Conservation (phyloP, 441 rosid genomes). For the Theobroma grandiflorum region DNA sequence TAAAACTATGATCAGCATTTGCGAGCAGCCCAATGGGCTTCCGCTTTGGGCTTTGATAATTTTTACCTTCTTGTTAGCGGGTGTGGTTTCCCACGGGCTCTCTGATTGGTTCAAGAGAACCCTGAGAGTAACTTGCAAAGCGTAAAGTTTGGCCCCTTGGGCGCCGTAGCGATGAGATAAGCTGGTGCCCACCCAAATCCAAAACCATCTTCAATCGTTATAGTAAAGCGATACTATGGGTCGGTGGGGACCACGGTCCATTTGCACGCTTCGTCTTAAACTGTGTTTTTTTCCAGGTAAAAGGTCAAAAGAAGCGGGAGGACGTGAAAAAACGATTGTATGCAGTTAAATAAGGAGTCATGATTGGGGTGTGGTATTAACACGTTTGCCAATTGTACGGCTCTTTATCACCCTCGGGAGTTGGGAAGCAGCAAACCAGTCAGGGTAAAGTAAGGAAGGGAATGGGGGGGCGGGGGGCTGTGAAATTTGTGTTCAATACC, state of each 20-base stretch:
- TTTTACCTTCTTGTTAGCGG: not conserved
- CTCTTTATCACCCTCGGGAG: not conserved
- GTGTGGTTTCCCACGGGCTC: not conserved
- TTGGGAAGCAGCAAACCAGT: not conserved
- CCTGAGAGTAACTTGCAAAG: not conserved
- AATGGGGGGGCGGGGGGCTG: not conserved
- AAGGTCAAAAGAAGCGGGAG: conserved; percentile 36
- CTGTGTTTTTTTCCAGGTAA: not conserved
- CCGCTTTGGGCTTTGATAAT: not conserved
- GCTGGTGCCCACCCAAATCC: not conserved
- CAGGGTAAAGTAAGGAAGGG: not conserved
- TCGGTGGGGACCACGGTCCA: not conserved
- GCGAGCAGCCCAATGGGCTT: not conserved
- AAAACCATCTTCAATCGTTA: not conserved
- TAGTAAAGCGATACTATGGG: not conserved
- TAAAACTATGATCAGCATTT: too few species aligned
- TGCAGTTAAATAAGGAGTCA: conserved; percentile 1
- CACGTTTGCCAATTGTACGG: conserved; percentile 36
- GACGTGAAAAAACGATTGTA: conserved; percentile 42
- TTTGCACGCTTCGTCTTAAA: not conserved
- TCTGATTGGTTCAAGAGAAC: conserved; percentile 12
- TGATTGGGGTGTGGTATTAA: conserved; percentile 30
- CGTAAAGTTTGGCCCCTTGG: too few species aligned
- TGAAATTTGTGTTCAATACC: not conserved
- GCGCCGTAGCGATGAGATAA: too few species aligned